Evolutionary conservation across 1,284 basidiomycete species (phyloP), one percentile per base, ranked within the genome.

Genomic region (Trametes hirsuta): DNA sequence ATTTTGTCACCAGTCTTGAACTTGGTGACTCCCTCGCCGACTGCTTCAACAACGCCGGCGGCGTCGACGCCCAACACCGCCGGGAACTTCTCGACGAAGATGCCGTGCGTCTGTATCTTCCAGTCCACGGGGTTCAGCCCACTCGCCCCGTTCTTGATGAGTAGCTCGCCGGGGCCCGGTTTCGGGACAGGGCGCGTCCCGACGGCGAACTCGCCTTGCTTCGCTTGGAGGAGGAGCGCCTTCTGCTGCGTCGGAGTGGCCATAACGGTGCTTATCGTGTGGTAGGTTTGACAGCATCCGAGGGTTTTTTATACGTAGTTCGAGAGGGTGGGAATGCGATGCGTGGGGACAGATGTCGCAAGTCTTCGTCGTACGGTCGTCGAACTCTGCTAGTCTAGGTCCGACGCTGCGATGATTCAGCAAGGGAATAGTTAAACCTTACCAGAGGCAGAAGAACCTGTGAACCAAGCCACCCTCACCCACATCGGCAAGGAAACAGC

Each of bases 1-100:
- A 83, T 76, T 59, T 68, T 74, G 59, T 83, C 80, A 6, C 82
- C 81, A 3, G 74, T 69, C 39, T 65, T 65, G 58, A 81, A 63
- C 44, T 69, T 61, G 0, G 63, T 59, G 12, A 81, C 77, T 4
- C 70, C 75, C n/a, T 71, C 66, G 1, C 79, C 79, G 37, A 81
- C 63, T 25, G 71, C 68, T 18, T 76, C 75, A 35, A 83, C 75
- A 0, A 71, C 64, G 6, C 82, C 82, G 9, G 74, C 72, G 22
- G 74, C 77, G 64, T 84, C 83, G 18, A 67, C 69, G 12, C 86
- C 86, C 4, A 83, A 62, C 11, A 81, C 70, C 2, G 74, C 71
- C 1, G 81, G 81, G 58, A 74, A 82, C 4, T 69, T 56, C 1
- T 69, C 45, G 5, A 73, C 48, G 53, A 66, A 65, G 0, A 71